A percentile compares a stretch with the other conserved stretches of the same genome.
These are phyloP conservation scores for Diaporthe sp. DNA, from an alignment of 2,329 filamentous ascomycete genomes.

Conservation along the genomic window DNA sequence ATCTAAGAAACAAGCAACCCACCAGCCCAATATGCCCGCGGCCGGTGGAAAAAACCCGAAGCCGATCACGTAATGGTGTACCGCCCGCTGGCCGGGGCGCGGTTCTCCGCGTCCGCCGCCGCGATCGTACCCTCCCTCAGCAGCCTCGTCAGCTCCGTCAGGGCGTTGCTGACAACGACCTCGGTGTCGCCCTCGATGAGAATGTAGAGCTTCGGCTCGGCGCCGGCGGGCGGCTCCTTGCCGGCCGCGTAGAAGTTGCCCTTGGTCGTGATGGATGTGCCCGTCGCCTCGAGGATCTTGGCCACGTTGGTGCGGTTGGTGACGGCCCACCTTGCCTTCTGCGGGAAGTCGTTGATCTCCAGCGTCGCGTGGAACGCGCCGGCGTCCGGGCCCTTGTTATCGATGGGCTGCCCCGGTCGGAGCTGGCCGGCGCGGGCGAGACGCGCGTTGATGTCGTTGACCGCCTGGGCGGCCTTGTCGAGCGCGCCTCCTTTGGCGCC, in stretches of 20 bases:
- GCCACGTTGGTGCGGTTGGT: constrained; percentile 98
- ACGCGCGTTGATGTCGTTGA: constrained; percentile 89
- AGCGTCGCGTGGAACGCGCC: constrained; percentile 96
- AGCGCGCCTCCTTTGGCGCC: constrained; percentile 69
- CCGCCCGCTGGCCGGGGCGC: constrained; percentile 81
- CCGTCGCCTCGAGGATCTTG: constrained; percentile 95
- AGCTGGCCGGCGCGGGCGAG: constrained; percentile 90
- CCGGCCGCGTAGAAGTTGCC: constrained; percentile 88
- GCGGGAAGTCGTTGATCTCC: constrained; percentile 99
- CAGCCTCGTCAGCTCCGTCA: constrained; percentile 88
- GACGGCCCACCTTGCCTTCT: constrained; percentile 98
- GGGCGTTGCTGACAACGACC: constrained; percentile 87
- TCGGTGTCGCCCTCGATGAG: constrained; percentile 98
- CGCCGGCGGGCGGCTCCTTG: constrained; percentile 80
- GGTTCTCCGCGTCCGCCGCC: constrained; percentile 85
- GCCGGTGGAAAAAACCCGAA: background rate
- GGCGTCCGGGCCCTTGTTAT: constrained; percentile 98
- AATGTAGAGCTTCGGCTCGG: constrained; percentile 95
- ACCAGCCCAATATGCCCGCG: background rate
- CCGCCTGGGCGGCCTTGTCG: constrained; percentile 90
- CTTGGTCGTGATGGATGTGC: constrained; percentile 97
- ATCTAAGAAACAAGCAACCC: background rate
- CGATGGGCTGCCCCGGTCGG: constrained; percentile 91
- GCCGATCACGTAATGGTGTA: constrained; percentile 81
- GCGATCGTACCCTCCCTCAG: constrained; percentile 91